phyloP scores from a whole-genome alignment of 257 asterid genomes.

The Fraxinus anomala region DNA sequence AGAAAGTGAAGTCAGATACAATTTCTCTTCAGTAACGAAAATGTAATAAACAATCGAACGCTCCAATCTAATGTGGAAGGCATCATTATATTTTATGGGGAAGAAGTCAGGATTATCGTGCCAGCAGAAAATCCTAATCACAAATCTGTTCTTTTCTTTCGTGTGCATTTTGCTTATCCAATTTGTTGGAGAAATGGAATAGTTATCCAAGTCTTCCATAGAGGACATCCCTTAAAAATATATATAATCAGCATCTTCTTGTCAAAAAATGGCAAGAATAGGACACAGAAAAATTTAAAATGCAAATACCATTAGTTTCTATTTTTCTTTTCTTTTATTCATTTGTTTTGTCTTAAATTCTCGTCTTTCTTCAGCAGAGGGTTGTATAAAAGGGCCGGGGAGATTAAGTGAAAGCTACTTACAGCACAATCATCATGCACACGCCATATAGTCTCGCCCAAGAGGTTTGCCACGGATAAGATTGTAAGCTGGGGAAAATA shows the following conservation, averaged over 20 bases:
- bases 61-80: neutral
- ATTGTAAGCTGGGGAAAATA: conserved; percentile 90
- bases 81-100: neutral
- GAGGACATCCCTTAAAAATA: neutral
- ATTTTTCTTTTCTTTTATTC: neutral
- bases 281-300: neutral
- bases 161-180: neutral
- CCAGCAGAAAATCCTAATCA: neutral
- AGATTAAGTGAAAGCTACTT: conserved; percentile 38
- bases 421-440: conserved; percentile 91
- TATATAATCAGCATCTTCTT: neutral
- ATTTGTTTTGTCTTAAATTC: neutral
- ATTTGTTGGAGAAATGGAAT: neutral
- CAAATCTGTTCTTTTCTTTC: neutral
- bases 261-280: neutral
- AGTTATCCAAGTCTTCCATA: neutral
- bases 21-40: neutral
- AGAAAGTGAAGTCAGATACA: neutral
- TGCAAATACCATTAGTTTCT: neutral
- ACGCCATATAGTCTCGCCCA: conserved; percentile 95
- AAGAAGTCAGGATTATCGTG: neutral
- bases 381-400: neutral
- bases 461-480: conserved; percentile 84
- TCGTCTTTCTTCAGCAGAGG: conserved; percentile 1
- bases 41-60: neutral